These are phyloP conservation scores for Penicillium silybi DNA, from an alignment of 495 filamentous ascomycete species.

Conservation along the genomic window DNA sequence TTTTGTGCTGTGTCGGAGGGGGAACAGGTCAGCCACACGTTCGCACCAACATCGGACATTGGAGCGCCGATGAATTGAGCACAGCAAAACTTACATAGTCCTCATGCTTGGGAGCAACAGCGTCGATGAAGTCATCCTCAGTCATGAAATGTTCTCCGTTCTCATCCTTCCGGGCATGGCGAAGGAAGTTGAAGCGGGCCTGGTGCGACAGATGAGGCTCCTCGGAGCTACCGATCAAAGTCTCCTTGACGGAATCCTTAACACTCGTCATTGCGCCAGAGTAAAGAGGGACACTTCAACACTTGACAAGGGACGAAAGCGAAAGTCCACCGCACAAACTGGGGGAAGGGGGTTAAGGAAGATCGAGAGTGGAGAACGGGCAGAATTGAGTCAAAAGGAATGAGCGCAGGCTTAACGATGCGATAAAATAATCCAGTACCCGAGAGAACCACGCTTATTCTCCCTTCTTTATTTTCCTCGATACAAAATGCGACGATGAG, in stretches of 20 bases:
- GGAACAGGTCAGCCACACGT: constrained; percentile 15
- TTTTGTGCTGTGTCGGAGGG: constrained; percentile 71
- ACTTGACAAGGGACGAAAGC: constrained; percentile 2
- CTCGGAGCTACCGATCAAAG: constrained; percentile 62
- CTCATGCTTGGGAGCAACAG: constrained; percentile 80
- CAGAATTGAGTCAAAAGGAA: constrained; percentile 26
- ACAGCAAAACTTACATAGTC: constrained; percentile 70
- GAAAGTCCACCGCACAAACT: constrained; percentile 15
- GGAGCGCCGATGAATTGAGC: neutral
- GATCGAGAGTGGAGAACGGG: constrained; percentile 20
- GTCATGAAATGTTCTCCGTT: constrained; percentile 77
- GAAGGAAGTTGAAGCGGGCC: constrained; percentile 67
- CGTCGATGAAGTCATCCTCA: constrained; percentile 80
- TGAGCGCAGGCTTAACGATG: constrained; percentile 7
- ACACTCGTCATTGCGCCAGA: constrained; percentile 49
- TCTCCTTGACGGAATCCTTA: constrained; percentile 73
- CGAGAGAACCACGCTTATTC: constrained; percentile 1
- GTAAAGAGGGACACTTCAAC: neutral
- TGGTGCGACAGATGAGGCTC: constrained; percentile 63
- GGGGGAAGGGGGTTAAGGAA: constrained; percentile 12
- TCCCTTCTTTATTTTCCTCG: neutral
- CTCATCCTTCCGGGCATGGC: constrained; percentile 71
- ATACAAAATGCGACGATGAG: too few relatives aligned
- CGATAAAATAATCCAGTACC: constrained; percentile 9
- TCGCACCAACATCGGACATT: neutral